These are phyloP conservation scores for Wallemia hederae DNA, from an alignment of 1,284 basidiomycete species.

Conservation along the genomic window DNA sequence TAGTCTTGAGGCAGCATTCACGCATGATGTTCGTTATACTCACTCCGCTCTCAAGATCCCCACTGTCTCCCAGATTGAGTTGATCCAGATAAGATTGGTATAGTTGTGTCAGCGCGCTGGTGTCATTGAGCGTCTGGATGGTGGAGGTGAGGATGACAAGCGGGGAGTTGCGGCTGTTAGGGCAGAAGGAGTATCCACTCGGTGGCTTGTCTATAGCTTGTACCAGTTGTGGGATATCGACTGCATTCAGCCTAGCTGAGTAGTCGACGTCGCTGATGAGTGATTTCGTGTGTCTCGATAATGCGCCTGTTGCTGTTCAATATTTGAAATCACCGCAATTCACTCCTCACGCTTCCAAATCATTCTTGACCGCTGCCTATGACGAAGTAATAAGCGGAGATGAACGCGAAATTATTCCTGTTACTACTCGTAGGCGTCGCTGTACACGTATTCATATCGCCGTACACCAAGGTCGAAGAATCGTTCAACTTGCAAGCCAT, in stretches of 20 bases:
- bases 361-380: no score
- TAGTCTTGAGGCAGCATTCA: background rate
- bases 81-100: background rate
- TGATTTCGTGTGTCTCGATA: background rate
- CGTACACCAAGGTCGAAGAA: slow-evolving; percentile 91
- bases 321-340: background rate
- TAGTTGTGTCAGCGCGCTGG: background rate
- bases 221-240: background rate
- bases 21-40: background rate
- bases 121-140: background rate
- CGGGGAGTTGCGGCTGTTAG: background rate
- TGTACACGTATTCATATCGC: slow-evolving; percentile 40
- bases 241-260: background rate
- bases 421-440: slow-evolving; percentile 28
- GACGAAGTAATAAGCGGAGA: background rate
- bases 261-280: background rate
- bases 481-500: slow-evolving; percentile 78
- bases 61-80: background rate
- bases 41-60: background rate
- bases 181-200: background rate
- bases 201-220: background rate
- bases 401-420: slow-evolving; percentile 20
- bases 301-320: background rate
- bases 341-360: background rate
- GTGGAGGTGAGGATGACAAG: background rate